Conservation (phyloP, 2,329 filamentous ascomycete species). For the Cryphonectria parasitica region DNA sequence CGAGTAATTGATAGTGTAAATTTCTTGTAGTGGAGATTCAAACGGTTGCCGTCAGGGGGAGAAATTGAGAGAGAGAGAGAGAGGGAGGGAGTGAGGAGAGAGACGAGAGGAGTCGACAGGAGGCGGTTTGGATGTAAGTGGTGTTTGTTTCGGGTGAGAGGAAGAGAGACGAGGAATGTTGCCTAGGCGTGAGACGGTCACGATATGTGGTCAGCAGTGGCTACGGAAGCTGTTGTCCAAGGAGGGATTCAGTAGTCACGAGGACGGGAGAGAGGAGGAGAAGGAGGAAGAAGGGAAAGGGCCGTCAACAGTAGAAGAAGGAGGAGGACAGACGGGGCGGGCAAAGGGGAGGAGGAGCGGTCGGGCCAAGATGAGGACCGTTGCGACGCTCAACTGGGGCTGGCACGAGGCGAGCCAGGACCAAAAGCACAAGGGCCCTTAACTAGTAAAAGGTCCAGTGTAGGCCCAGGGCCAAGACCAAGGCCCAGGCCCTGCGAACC, state of each 20-base stretch:
- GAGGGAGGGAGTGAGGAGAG: neutral
- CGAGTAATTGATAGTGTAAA: neutral
- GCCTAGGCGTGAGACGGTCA: neutral
- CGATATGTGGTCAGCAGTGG: neutral
- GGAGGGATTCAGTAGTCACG: neutral
- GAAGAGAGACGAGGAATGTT: slow-evolving; percentile 8
- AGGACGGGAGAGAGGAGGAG: slow-evolving; percentile 4
- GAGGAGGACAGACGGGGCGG: neutral
- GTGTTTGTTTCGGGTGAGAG: neutral
- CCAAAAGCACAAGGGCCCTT: neutral
- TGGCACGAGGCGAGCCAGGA: neutral
- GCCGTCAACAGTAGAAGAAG: neutral
- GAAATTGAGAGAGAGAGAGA: neutral
- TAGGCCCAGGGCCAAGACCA: neutral
- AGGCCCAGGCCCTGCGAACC: slow-evolving; percentile 4
- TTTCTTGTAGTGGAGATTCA: neutral
- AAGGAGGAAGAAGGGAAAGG: slow-evolving; percentile 1
- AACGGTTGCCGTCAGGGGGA: neutral
- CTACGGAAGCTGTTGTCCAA: slow-evolving; percentile 4
- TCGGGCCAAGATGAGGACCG: slow-evolving; percentile 10
- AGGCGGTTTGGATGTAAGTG: neutral
- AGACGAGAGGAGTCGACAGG: neutral
- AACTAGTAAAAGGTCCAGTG: neutral
- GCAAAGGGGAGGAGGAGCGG: neutral
- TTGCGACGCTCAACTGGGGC: neutral